Base-by-base conservation (phyloP, 2,329 filamentous ascomycete genomes). In the Fusarium armeniacum region DNA sequence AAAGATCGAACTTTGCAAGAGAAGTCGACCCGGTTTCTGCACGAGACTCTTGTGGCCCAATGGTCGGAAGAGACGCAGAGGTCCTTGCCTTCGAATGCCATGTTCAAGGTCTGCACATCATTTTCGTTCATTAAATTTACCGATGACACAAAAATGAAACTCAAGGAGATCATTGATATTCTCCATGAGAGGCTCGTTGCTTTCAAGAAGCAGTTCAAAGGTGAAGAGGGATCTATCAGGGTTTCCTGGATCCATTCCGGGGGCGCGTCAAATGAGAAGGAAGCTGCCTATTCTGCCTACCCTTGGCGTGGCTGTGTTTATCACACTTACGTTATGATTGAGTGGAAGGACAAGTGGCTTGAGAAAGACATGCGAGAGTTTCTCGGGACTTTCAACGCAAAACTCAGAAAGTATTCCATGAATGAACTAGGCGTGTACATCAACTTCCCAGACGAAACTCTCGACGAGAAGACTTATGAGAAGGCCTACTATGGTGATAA, bases 401-500 rank as follows among this genome's bases (percentile, higher is more conserved):
- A 44, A 3, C 16, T 80, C 18, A 59, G 58, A 12, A 47, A 57
- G 1, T 63, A 66, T 22, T 75, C 78, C 1, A 44, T 78, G 11
- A 58, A 50, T 0, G 43, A 56, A 4, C 49, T 62, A 8, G 78
- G 76, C 0, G 58, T 70, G 5, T 79, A 75, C 24, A 36, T 79
- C 54, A 77, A 78, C 50, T 80, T 80, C 38, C 70, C 78, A 0
- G 75, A 79, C 55, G 26, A 36, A 0, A 52, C 51, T 0, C 38
- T 73, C 3, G 26, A 54, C 13, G 4, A 28, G 1, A 22, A 53
- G 0, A 57, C 38, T 4, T 66, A 76, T 33, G 75, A 78, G n/a
- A 61, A 50, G n/a, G 73, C 74, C 6, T 79, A 79, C 58, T 80
- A 72, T 36, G 78, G 78, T 2, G 54, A 58, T 0, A 80, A 80